A percentile compares a stretch with the other conserved stretches of the same genome.
Evolutionary conservation across 2,329 filamentous ascomycete species (phyloP).

Genomic region (Myriosclerotinia scirpicola): DNA sequence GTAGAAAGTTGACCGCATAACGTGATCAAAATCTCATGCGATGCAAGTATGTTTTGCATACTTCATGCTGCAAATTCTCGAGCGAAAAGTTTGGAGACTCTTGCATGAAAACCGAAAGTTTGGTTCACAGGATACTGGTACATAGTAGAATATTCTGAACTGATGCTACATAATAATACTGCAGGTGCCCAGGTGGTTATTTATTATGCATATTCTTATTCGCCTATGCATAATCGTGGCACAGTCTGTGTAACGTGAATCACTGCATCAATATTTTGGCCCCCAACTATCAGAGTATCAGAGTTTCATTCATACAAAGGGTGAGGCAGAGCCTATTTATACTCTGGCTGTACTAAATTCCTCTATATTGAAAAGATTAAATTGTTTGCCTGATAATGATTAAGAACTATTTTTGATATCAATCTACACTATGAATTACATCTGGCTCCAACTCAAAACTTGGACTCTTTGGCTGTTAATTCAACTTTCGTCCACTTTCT

Average conservation of each 20-base stretch:
- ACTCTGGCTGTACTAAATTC: background rate
- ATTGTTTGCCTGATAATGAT: too few relatives aligned
- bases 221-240: background rate
- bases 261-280: background rate
- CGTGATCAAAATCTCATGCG: conserved; percentile 37
- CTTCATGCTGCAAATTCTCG: conserved; percentile 23
- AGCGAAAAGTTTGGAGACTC: background rate
- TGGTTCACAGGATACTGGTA: background rate
- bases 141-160: background rate
- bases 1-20: conserved; percentile 36
- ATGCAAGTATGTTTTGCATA: conserved; percentile 39
- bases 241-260: conserved; percentile 1
- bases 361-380: background rate
- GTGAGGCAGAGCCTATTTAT: background rate
- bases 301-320: background rate
- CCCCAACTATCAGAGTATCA: background rate
- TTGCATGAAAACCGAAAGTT: background rate
- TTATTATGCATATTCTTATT: background rate
- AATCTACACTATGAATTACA: background rate
- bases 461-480: background rate
- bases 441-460: background rate
- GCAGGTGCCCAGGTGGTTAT: too few relatives aligned
- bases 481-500: too few relatives aligned
- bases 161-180: too few relatives aligned
- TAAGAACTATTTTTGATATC: background rate